Conservation (phyloP, 1,284 basidiomycete species). For the Meripilus lineatus region DNA sequence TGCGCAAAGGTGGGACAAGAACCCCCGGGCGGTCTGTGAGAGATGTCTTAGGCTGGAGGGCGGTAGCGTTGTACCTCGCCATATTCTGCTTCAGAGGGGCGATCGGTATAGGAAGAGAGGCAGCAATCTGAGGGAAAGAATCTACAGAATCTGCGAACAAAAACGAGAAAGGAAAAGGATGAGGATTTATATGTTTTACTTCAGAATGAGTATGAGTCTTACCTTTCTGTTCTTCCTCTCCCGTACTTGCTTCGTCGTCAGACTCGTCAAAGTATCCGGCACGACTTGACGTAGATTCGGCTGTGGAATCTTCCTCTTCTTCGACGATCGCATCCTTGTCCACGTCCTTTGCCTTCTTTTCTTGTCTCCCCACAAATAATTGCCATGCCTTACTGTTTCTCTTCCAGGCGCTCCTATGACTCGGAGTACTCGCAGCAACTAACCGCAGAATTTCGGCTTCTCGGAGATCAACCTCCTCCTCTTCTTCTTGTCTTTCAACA, state of each 20-base stretch:
- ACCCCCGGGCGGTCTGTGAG: conserved; percentile 33
- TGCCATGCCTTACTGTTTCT: conserved; percentile 60
- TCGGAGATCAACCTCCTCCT: conserved; percentile 32
- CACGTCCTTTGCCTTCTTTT: conserved; percentile 27
- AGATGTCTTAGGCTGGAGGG: conserved; percentile 49
- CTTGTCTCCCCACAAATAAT: conserved; percentile 46
- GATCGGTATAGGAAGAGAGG: conserved; percentile 61
- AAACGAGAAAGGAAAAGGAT: background rate
- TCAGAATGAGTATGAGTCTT: conserved; percentile 1
- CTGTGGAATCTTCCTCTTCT: conserved; percentile 31
- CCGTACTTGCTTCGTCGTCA: conserved; percentile 27
- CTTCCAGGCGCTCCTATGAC: conserved; percentile 67
- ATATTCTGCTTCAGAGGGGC: conserved; percentile 34
- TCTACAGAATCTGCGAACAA: too few species aligned
- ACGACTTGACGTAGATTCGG: conserved; percentile 8
- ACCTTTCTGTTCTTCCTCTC: conserved; percentile 20
- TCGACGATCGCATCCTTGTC: conserved; percentile 39
- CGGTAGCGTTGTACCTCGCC: too few species aligned
- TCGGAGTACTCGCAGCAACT: conserved; percentile 63
- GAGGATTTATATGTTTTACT: background rate
- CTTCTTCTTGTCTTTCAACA: conserved; percentile 10
- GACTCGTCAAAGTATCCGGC: conserved; percentile 19
- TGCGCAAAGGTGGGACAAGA: conserved; percentile 22
- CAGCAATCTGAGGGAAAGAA: conserved; percentile 26
- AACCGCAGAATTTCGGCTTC: conserved; percentile 55